Evolutionary conservation across 768 basidiomycete species (phyloP).

Genomic region (Termitomyces sp.): DNA sequence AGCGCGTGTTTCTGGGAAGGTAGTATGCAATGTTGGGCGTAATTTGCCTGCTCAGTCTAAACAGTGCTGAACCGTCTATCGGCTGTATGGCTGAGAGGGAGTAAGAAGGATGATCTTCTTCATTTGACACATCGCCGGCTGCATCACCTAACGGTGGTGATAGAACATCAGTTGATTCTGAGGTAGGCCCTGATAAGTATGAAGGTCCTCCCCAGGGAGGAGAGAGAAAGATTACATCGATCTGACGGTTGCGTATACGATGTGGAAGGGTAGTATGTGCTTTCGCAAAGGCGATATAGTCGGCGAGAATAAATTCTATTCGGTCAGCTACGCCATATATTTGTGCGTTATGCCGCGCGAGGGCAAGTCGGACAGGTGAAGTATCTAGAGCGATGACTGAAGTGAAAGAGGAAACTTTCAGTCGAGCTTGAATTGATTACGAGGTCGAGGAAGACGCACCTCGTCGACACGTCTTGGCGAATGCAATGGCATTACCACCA

Average conservation of each 20-base stretch:
- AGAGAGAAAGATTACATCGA: constrained; percentile 90
- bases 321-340: constrained; percentile 93
- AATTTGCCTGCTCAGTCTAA: constrained; percentile 61
- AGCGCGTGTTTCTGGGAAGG: constrained; percentile 73
- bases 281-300: constrained; percentile 77
- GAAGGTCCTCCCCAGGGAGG: constrained; percentile 94
- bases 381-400: constrained; percentile 92
- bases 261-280: constrained; percentile 30
- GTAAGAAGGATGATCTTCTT: constrained; percentile 47
- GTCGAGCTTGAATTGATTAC: not conserved
- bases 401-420: constrained; percentile 19
- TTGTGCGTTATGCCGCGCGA: constrained; percentile 89
- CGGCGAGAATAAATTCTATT: constrained; percentile 88
- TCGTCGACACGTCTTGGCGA: constrained; percentile 91
- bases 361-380: constrained; percentile 75
- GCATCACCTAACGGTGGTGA: not conserved
- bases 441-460: constrained; percentile 44
- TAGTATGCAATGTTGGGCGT: constrained; percentile 86
- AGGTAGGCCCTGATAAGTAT: constrained; percentile 42
- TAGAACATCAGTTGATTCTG: constrained; percentile 5
- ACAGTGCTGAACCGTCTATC: constrained; percentile 78
- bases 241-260: constrained; percentile 36
- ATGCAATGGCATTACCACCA: constrained; percentile 95
- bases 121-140: constrained; percentile 6
- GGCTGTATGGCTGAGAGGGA: constrained; percentile 70